A percentile compares a stretch with the other conserved stretches of the same genome.
Conservation (phyloP, 2,329 filamentous ascomycete genomes). For the Aspergillus pseudonomiae region DNA sequence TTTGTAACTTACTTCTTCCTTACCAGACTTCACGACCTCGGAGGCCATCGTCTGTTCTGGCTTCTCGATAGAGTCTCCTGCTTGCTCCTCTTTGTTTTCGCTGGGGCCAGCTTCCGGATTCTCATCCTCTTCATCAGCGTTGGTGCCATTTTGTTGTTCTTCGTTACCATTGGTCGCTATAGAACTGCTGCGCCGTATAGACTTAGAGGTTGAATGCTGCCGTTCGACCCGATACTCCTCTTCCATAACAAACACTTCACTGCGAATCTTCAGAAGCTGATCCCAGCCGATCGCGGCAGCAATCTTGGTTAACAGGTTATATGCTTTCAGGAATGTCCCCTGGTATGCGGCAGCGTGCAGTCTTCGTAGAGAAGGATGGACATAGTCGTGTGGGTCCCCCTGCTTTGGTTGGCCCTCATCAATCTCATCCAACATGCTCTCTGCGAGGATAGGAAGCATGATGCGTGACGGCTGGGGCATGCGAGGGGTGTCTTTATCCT, state of each 20-base stretch:
- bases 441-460: slow-evolving; percentile 80
- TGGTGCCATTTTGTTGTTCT: slow-evolving; percentile 34
- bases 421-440: slow-evolving; percentile 92
- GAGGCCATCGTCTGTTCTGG: slow-evolving; percentile 78
- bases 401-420: slow-evolving; percentile 78
- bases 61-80: slow-evolving; percentile 65
- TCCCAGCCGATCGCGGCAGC: slow-evolving; percentile 98
- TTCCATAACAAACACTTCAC: slow-evolving; percentile 99
- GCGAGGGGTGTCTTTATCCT: slow-evolving; percentile 92
- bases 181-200: slow-evolving; percentile 31
- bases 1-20: slow-evolving; percentile 63
- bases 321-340: slow-evolving; percentile 93
- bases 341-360: slow-evolving; percentile 88
- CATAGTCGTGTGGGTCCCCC: slow-evolving; percentile 77
- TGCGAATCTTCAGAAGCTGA: slow-evolving; percentile 88
- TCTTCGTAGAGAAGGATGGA: slow-evolving; percentile 83
- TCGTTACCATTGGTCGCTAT: slow-evolving; percentile 41
- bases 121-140: slow-evolving; percentile 31
- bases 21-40: slow-evolving; percentile 74
- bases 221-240: slow-evolving; percentile 90
- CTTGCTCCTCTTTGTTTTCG: slow-evolving; percentile 32
- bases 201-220: slow-evolving; percentile 35
- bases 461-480: slow-evolving; percentile 93
- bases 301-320: slow-evolving; percentile 91
- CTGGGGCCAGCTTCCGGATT: slow-evolving; percentile 33